Conservation (phyloP, 306 rosid species). For the Boehmeria nivea region DNA sequence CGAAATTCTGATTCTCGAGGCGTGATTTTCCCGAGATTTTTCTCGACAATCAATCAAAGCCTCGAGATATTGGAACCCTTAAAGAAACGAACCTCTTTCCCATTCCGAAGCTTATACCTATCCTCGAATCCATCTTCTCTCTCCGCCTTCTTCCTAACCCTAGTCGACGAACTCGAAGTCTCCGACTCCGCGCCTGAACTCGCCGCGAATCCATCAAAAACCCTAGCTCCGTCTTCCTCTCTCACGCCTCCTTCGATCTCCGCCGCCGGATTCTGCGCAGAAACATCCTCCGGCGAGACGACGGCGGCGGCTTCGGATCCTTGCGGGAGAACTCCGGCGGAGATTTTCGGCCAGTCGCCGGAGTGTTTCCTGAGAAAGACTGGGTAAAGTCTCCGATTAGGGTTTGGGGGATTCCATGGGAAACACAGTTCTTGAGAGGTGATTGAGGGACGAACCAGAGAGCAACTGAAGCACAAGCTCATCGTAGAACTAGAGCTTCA, state of each 20-base stretch:
- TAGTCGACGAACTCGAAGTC: slow-evolving; percentile 21
- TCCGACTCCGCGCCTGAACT: slow-evolving; percentile 4
- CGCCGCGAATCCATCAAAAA: slow-evolving; percentile 19
- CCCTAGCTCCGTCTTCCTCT: slow-evolving; percentile 8
- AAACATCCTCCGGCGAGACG: slow-evolving; percentile 18
- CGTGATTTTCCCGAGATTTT: background rate
- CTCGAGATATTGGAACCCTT: background rate
- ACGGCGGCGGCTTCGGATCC: slow-evolving; percentile 14
- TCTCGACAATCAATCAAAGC: background rate
- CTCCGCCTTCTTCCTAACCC: slow-evolving; percentile 44
- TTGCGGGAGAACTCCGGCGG: slow-evolving; percentile 23
- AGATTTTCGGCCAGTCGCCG: background rate
- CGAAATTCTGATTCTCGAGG: background rate
- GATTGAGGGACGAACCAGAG: slow-evolving; percentile 29
- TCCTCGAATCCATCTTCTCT: slow-evolving; percentile 33
- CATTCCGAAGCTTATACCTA: slow-evolving; percentile 78
- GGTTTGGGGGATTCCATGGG: slow-evolving; percentile 19
- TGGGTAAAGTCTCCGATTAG: slow-evolving; percentile 21
- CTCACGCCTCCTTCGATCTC: slow-evolving; percentile 10
- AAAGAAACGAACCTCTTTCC: slow-evolving; percentile 56
- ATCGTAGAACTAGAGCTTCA: slow-evolving; percentile 10
- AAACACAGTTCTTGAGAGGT: slow-evolving; percentile 18
- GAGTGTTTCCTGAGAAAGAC: slow-evolving; percentile 8
- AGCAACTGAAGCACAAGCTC: slow-evolving; percentile 38
- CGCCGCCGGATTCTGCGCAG: background rate